These are phyloP conservation scores for Exserohilum rostratum DNA, from an alignment of 2,329 filamentous ascomycete species.

Conservation along the genomic window DNA sequence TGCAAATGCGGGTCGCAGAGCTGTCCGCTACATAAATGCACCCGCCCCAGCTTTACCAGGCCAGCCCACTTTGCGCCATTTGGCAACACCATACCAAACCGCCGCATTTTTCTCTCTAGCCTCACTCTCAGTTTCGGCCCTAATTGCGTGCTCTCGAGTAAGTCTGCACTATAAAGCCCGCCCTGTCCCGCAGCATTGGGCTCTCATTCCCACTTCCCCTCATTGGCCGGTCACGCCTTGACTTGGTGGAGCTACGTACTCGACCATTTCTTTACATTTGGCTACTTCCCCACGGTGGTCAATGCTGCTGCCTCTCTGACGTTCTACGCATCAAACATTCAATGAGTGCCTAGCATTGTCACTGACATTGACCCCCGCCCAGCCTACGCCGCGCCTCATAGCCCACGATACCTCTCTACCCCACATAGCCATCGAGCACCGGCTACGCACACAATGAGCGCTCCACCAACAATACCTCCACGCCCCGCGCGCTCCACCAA, in stretches of 20 bases:
- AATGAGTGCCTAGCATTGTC: slow-evolving; percentile 19
- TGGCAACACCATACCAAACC: slow-evolving; percentile 11
- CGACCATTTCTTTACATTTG: slow-evolving; percentile 22
- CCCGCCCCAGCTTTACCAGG: slow-evolving; percentile 22
- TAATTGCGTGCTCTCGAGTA: slow-evolving; percentile 21
- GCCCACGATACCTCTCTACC: slow-evolving; percentile 17
- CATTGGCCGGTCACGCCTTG: slow-evolving; percentile 21
- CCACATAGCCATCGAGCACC: slow-evolving; percentile 18
- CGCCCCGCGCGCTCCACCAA: slow-evolving; percentile 64
- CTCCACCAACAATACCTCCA: slow-evolving; percentile 63
- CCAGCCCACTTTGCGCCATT: slow-evolving; percentile 26
- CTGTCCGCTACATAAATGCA: slow-evolving; percentile 36
- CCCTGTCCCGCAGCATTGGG: slow-evolving; percentile 29
- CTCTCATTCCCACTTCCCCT: slow-evolving; percentile 19
- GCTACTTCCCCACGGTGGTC: slow-evolving; percentile 12
- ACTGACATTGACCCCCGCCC: slow-evolving; percentile 28
- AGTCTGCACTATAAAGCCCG: slow-evolving; percentile 16
- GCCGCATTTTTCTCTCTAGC: slow-evolving; percentile 1
- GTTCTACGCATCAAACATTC: slow-evolving; percentile 24
- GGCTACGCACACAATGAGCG: slow-evolving; percentile 52
- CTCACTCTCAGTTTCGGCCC: slow-evolving; percentile 5
- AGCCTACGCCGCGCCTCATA: slow-evolving; percentile 20
- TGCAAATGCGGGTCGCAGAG: slow-evolving; percentile 40
- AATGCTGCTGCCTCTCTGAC: slow-evolving; percentile 33
- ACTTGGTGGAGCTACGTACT: slow-evolving; percentile 23